Evolutionary conservation across 768 basidiomycete genomes (phyloP).

Genomic region (Cubamyces sp.): DNA sequence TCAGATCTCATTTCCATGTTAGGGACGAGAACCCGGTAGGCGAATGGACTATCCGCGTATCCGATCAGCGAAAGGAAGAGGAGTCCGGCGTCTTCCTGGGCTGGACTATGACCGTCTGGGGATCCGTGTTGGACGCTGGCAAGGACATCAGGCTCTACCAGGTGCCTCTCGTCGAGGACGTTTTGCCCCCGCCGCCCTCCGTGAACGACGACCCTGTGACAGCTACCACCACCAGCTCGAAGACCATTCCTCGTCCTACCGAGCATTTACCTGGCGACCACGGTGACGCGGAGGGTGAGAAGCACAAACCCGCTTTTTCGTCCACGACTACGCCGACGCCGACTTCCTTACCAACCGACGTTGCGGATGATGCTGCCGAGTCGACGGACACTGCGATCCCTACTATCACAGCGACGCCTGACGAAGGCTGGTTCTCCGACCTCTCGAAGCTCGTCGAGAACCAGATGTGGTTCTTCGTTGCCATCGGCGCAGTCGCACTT

Average conservation of each 20-base stretch:
- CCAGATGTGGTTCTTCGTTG: conserved; percentile 90
- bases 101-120: conserved; percentile 95
- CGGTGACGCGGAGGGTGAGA: conserved; percentile 77
- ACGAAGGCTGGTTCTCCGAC: conserved; percentile 85
- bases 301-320: conserved; percentile 70
- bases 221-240: conserved; percentile 48
- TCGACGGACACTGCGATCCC: conserved; percentile 19
- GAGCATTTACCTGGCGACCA: conserved; percentile 87
- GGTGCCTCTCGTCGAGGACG: conserved; percentile 55
- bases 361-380: conserved; percentile 32
- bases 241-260: conserved; percentile 82
- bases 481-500: conserved; percentile 74
- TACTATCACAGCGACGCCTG: conserved; percentile 58
- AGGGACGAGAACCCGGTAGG: conserved; percentile 96
- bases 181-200: conserved; percentile 47
- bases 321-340: conserved; percentile 33
- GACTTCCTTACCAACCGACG: conserved; percentile 10
- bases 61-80: conserved; percentile 68
- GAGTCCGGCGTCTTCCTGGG: conserved; percentile 75
- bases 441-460: conserved; percentile 72
- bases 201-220: conserved; percentile 41
- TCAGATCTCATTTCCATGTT: conserved; percentile 25
- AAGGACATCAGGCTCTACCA: conserved; percentile 61
- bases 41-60: conserved; percentile 86
- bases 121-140: conserved; percentile 75